Percentiles rank a stretch among this genome's conserved stretches.
Conservation (phyloP, 2,329 filamentous ascomycete genomes). For the Eutypa lata region DNA sequence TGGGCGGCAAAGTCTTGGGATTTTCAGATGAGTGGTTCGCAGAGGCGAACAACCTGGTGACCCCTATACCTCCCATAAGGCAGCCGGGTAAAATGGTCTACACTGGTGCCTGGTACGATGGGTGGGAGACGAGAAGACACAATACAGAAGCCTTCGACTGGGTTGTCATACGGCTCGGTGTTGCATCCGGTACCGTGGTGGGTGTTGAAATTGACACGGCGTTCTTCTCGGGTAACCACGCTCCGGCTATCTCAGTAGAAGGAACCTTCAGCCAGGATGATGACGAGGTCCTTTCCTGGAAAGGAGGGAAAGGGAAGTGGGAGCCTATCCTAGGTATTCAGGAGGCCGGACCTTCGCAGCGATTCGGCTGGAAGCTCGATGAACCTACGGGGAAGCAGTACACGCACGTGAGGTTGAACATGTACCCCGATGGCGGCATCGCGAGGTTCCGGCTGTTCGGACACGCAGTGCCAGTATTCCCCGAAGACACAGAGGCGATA, state of each 20-base stretch:
- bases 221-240: slow-evolving; percentile 80
- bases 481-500: slow-evolving; percentile 59
- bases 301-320: slow-evolving; percentile 60
- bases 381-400: slow-evolving; percentile 61
- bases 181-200: slow-evolving; percentile 67
- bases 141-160: slow-evolving; percentile 64
- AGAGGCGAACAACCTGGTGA: slow-evolving; percentile 61
- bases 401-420: slow-evolving; percentile 76
- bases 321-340: slow-evolving; percentile 67
- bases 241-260: slow-evolving; percentile 74
- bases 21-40: slow-evolving; percentile 70
- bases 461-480: slow-evolving; percentile 72
- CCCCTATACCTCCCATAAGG: slow-evolving; percentile 59
- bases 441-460: slow-evolving; percentile 77
- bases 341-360: slow-evolving; percentile 70
- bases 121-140: slow-evolving; percentile 67
- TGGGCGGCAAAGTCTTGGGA: slow-evolving; percentile 62
- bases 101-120: slow-evolving; percentile 68
- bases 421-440: slow-evolving; percentile 85
- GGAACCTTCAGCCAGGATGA: slow-evolving; percentile 67
- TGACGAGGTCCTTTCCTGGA: slow-evolving; percentile 61
- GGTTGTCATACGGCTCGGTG: slow-evolving; percentile 63
- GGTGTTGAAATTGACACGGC: slow-evolving; percentile 79
- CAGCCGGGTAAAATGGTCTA: slow-evolving; percentile 67
- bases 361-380: slow-evolving; percentile 70